These are phyloP conservation scores for Phoma sp. DNA, from an alignment of 2,329 filamentous ascomycete species.

Conservation along the genomic window DNA sequence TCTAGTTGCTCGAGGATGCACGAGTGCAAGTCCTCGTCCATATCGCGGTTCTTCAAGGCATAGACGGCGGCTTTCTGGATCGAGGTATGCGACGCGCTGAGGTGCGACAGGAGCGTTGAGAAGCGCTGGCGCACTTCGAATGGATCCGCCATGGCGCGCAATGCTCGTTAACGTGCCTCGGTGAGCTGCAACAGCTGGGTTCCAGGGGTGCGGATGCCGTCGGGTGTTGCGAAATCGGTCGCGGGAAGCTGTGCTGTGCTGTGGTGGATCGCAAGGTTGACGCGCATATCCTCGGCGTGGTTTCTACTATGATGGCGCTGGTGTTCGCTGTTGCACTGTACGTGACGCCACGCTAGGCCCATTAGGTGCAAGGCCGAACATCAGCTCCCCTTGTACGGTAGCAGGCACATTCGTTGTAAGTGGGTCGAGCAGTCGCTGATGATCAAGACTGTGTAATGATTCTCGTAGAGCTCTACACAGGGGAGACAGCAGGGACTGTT, in stretches of 20 bases:
- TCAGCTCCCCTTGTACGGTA: too few species aligned
- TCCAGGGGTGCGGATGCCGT: background rate
- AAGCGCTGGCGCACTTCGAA: slow-evolving; percentile 99
- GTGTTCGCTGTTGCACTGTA: too few species aligned
- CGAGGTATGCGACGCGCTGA: slow-evolving; percentile 88
- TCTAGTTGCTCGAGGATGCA: slow-evolving; percentile 97
- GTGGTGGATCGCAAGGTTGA: slow-evolving; percentile 9
- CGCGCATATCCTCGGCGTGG: slow-evolving; percentile 32
- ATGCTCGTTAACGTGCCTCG: background rate
- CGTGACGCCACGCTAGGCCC: too few species aligned
- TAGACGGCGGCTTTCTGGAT: slow-evolving; percentile 93
- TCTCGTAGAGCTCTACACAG: too few species aligned
- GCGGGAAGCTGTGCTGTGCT: background rate
- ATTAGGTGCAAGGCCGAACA: too few species aligned
- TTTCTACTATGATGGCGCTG: too few species aligned
- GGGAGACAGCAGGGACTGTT: too few species aligned
- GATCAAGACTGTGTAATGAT: too few species aligned
- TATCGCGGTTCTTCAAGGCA: slow-evolving; percentile 90
- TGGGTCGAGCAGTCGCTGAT: too few species aligned
- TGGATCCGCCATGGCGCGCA: slow-evolving; percentile 71
- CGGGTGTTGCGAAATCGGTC: background rate
- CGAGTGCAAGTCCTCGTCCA: slow-evolving; percentile 96
- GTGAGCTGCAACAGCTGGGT: background rate
- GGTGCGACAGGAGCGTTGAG: slow-evolving; percentile 84
- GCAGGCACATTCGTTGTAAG: too few species aligned